Evolutionary conservation across 768 basidiomycete genomes (phyloP), one percentile per base, ranked within the genome.

Genomic region (Serendipita sp.): DNA sequence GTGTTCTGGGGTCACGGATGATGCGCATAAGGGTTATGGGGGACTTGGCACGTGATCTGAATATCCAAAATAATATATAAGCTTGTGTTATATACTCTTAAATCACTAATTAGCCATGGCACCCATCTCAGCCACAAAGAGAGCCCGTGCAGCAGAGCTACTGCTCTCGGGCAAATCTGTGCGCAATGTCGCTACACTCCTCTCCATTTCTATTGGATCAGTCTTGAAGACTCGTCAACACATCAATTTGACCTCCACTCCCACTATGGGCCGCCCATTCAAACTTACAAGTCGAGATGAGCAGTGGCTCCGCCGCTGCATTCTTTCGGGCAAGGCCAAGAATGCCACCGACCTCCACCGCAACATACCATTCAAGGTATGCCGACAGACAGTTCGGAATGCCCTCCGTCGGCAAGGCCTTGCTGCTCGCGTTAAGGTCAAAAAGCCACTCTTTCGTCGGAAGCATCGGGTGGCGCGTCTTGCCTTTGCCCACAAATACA

Each of bases 401-500:
- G 33, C 40, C n/a, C 44, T 63, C 13, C 2, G 44, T 43, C 1
- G 18, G 6, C 16, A 40, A 23, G 62, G 62, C 34, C 46, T 64
- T 13, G 23, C 5, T 2, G 64, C 64, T 33, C 33, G 3, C 3
- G 48, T 36, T 31, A 64, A 64, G 36, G 45, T 52, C 48, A 64
- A 64, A 43, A 50, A 46, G 48, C 48, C 64, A 13, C 31, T 53
- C 36, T 55, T 64, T 33, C 37, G n/a, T 10, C 3, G 4, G 13
- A 11, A 33, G n/a, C 64, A 64, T 31, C 2, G 27, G 10, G n/a
- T 16, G 8, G 50, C 37, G 1, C 3, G 48, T n/a, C 46, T 53
- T 11, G 40, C 52, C n/a, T 64, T 46, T 46, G 48, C 64, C 11
- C 31, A 53, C 33, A 55, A 52, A 16, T 50, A 64, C 64, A 48